Percentiles rank a stretch among this genome's conserved stretches.
Evolutionary conservation across 2,329 filamentous ascomycete species (phyloP).

Genomic region (Pyrenophora teres): DNA sequence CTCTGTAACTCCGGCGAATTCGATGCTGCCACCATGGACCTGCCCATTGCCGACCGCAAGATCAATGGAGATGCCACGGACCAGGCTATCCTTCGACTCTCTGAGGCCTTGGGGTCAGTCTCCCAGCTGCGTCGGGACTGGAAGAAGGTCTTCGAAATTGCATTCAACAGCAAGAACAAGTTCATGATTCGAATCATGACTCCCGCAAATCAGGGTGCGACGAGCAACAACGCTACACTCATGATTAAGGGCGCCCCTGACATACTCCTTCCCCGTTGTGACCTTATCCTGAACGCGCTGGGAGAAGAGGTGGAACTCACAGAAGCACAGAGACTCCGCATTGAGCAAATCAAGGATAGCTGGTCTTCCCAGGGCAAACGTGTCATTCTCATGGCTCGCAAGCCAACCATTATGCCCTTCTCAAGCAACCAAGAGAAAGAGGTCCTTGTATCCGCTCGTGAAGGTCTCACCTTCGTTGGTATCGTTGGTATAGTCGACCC

Average conservation of each 20-base stretch:
- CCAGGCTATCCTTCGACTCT: conserved; percentile 72
- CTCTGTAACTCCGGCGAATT: conserved; percentile 79
- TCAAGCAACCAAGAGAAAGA: conserved; percentile 62
- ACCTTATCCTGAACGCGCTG: conserved; percentile 59
- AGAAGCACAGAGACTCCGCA: conserved; percentile 48
- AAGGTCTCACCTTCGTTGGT: conserved; percentile 59
- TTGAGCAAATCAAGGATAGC: conserved; percentile 66
- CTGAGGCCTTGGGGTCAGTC: conserved; percentile 67
- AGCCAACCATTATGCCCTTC: conserved; percentile 52
- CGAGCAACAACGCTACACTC: conserved; percentile 51
- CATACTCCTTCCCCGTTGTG: conserved; percentile 69
- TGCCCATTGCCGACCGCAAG: conserved; percentile 64
- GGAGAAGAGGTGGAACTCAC: conserved; percentile 60
- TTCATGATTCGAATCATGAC: conserved; percentile 72
- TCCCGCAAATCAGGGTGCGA: conserved; percentile 38
- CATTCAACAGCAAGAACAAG: conserved; percentile 85
- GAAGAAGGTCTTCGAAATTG: conserved; percentile 64
- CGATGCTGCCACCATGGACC: conserved; percentile 65
- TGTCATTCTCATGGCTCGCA: conserved; percentile 69
- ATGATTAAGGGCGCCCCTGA: conserved; percentile 83
- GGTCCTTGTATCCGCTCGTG: conserved; percentile 58
- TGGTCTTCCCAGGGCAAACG: conserved; percentile 73
- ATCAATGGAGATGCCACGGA: conserved; percentile 79
- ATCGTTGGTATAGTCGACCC: conserved; percentile 65
- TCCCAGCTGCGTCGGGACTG: conserved; percentile 65